These are phyloP conservation scores for Teunomyces gatunensis DNA, from an alignment of 805 yeast species.

Conservation along the genomic window DNA sequence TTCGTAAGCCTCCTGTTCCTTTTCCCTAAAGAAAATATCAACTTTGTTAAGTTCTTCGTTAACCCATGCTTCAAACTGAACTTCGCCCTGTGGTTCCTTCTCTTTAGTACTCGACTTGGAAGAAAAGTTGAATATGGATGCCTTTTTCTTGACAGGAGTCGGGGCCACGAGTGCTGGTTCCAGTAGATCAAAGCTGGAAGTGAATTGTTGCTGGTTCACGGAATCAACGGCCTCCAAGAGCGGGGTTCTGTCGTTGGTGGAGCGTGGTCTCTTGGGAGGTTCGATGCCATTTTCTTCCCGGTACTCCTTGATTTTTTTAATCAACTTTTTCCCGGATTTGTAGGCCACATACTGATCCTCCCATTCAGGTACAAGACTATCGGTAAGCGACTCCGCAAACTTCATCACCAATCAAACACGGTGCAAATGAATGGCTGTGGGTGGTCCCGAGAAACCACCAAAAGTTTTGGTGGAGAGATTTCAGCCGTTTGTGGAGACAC, in stretches of 20 bases:
- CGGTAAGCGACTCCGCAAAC: constrained; percentile 64
- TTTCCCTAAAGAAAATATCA: constrained; percentile 56
- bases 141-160: constrained; percentile 6
- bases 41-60: constrained; percentile 60
- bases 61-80: constrained; percentile 64
- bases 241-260: constrained; percentile 4
- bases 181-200: not conserved
- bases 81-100: constrained; percentile 32
- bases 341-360: constrained; percentile 75
- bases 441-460: too few relatives aligned
- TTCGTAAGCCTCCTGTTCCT: constrained; percentile 58
- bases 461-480: not conserved
- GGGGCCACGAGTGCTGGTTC: not conserved
- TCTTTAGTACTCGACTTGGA: constrained; percentile 16
- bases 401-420: constrained; percentile 44
- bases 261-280: not conserved
- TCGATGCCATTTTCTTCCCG: not conserved
- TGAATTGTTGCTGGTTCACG: not conserved
- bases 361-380: constrained; percentile 85
- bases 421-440: not conserved
- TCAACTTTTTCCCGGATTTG: constrained; percentile 55
- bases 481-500: not conserved
- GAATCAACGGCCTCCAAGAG: not conserved
- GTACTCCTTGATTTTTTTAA: constrained; percentile 34
- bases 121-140: constrained; percentile 23